Conservation (phyloP, 2,329 filamentous ascomycete species). For the Madurella fahalii region DNA sequence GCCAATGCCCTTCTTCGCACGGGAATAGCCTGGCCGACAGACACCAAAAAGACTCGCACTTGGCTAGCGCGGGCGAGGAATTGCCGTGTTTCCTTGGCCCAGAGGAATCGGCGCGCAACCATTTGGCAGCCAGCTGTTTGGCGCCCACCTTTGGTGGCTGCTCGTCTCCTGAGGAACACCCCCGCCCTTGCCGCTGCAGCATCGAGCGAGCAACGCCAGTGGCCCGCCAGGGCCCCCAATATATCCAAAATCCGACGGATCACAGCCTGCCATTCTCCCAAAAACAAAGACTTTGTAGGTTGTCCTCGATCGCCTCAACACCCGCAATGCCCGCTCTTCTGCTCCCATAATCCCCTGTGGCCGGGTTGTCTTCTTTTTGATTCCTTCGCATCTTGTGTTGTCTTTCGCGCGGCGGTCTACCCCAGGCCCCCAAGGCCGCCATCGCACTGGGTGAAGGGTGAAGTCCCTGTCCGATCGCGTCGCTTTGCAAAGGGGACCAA, state of each 20-base stretch:
- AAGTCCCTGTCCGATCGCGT: conserved; percentile 12
- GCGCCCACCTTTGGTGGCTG: background rate
- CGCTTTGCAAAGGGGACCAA: background rate
- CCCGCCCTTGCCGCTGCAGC: conserved; percentile 15
- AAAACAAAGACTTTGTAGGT: conserved; percentile 23
- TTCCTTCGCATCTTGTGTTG: background rate
- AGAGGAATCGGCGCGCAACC: background rate
- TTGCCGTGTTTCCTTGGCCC: conserved; percentile 14
- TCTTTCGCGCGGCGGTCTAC: conserved; percentile 1
- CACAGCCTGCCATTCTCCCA: conserved; percentile 9
- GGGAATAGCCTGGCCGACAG: conserved; percentile 6
- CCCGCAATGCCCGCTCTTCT: conserved; percentile 10
- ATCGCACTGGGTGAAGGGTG: conserved; percentile 18
- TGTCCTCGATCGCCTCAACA: conserved; percentile 6
- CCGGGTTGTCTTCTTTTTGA: conserved; percentile 7
- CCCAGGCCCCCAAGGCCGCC: conserved; percentile 7
- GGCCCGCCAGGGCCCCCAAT: conserved; percentile 19
- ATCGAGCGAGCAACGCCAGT: conserved; percentile 2
- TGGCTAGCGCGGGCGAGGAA: background rate
- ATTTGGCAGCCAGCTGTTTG: conserved; percentile 11
- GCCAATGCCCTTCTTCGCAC: conserved; percentile 1
- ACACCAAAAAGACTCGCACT: background rate
- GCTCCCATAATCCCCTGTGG: conserved; percentile 4
- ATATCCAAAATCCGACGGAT: conserved; percentile 6
- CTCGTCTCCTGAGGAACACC: conserved; percentile 30